Evolutionary conservation across 352 stramenopile genomes (phyloP).

Genomic region (Peronosclerospora sorghi): DNA sequence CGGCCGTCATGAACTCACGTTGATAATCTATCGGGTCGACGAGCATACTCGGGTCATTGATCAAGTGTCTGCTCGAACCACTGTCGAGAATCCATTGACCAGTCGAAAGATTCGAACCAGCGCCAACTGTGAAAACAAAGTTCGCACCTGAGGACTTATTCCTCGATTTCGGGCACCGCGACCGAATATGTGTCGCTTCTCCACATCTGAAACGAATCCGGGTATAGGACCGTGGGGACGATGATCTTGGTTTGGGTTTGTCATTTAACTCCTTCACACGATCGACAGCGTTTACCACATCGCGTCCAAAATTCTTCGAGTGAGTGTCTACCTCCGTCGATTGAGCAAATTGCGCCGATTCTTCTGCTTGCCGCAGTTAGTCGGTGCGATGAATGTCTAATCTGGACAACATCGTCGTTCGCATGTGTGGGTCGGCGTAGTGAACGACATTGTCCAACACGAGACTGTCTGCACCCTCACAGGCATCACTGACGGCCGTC

Average conservation of each 20-base stretch:
- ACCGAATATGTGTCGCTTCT: neutral
- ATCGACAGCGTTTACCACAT: neutral
- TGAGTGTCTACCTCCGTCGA: neutral
- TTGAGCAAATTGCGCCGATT: neutral
- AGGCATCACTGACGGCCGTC: neutral
- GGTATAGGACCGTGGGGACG: neutral
- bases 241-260: neutral
- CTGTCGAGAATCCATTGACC: neutral
- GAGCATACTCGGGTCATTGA: neutral
- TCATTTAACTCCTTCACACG: neutral
- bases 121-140: neutral
- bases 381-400: neutral
- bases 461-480: neutral
- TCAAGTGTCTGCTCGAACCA: neutral
- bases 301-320: neutral
- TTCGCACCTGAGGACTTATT: neutral
- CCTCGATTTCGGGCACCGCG: neutral
- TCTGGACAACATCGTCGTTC: neutral
- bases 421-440: neutral
- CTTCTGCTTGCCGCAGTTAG: neutral
- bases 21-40: neutral
- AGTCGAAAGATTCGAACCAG: neutral
- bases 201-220: neutral
- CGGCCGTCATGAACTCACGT: neutral
- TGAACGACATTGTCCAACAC: neutral